A percentile compares a stretch with the other conserved stretches of the same genome.
Evolutionary conservation across 2,329 filamentous ascomycete species (phyloP).

Genomic region (Nigrospora osmanthi): DNA sequence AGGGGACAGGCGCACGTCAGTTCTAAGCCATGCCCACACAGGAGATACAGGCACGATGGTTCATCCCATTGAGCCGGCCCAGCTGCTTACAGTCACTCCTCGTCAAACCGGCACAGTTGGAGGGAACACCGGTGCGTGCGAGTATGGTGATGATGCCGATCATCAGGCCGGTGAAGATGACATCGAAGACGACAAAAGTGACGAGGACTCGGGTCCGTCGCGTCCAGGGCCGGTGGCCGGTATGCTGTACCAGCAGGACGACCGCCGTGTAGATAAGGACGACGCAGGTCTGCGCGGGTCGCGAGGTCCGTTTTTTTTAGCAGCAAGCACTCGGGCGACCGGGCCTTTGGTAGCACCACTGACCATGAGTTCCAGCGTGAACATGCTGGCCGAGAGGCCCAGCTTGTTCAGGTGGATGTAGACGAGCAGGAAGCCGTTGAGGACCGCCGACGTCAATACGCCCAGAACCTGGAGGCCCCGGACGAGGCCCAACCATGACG

Average conservation of each 20-base stretch:
- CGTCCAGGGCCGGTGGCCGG: constrained; percentile 14
- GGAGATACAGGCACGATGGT: no score
- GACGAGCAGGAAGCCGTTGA: constrained; percentile 26
- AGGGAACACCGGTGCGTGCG: constrained; percentile 22
- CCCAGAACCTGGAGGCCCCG: constrained; percentile 22
- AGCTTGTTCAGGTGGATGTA: constrained; percentile 17
- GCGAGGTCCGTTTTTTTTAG: not conserved
- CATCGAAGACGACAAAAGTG: constrained; percentile 20
- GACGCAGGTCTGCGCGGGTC: constrained; percentile 15
- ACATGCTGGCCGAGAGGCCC: constrained; percentile 17
- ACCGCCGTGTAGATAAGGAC: constrained; percentile 22
- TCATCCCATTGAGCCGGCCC: no score
- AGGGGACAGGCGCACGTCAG: not conserved
- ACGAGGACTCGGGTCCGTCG: constrained; percentile 14
- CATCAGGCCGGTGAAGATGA: constrained; percentile 19
- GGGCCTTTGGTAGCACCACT: constrained; percentile 3
- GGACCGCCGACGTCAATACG: constrained; percentile 17
- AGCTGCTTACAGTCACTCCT: constrained; percentile 9
- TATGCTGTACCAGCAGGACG: constrained; percentile 22
- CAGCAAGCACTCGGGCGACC: no score
- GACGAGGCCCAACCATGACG: constrained; percentile 23
- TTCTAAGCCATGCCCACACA: not conserved
- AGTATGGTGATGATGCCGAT: constrained; percentile 25
- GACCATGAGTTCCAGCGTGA: constrained; percentile 26
- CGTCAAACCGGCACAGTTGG: constrained; percentile 24